A percentile compares a stretch with the other conserved stretches of the same genome.
phyloP scores from a whole-genome alignment of 2,329 filamentous ascomycete genomes.

The Alternaria dauci region DNA sequence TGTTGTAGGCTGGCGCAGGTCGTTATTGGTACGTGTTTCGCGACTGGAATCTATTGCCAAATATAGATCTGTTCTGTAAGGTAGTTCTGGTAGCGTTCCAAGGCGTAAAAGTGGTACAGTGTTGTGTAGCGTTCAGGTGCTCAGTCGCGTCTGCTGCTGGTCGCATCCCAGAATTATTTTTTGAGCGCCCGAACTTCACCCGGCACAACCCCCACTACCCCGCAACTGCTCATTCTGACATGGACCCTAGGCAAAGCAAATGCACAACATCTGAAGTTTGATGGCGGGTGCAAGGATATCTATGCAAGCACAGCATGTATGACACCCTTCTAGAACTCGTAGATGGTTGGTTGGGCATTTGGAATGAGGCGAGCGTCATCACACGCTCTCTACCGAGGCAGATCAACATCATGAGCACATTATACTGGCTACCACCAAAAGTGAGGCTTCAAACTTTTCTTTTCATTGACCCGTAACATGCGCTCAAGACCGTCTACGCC shows the following conservation, averaged over 20 bases:
- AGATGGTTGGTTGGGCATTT: neutral
- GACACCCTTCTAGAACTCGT: neutral
- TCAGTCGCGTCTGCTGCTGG: neutral
- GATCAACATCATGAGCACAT: constrained; percentile 1
- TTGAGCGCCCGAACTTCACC: constrained; percentile 25
- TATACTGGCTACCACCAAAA: neutral
- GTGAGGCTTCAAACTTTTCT: constrained; percentile 22
- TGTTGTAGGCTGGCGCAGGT: neutral
- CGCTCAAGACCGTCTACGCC: constrained; percentile 12
- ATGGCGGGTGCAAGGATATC: neutral
- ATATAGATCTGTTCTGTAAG: neutral
- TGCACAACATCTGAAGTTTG: neutral
- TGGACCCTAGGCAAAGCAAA: neutral
- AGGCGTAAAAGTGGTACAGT: neutral
- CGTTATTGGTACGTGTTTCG: neutral
- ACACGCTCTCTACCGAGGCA: neutral
- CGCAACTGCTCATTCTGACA: constrained; percentile 21
- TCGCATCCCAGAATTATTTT: constrained; percentile 28
- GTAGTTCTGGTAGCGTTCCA: neutral
- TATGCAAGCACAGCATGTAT: neutral
- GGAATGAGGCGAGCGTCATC: neutral
- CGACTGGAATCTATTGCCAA: neutral
- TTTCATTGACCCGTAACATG: constrained; percentile 12
- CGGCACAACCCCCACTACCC: constrained; percentile 27
- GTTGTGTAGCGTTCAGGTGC: neutral